Percentiles rank a stretch among this genome's conserved stretches.
Conservation (phyloP, 805 yeast genomes). For the Cephaloascus fragrans region DNA sequence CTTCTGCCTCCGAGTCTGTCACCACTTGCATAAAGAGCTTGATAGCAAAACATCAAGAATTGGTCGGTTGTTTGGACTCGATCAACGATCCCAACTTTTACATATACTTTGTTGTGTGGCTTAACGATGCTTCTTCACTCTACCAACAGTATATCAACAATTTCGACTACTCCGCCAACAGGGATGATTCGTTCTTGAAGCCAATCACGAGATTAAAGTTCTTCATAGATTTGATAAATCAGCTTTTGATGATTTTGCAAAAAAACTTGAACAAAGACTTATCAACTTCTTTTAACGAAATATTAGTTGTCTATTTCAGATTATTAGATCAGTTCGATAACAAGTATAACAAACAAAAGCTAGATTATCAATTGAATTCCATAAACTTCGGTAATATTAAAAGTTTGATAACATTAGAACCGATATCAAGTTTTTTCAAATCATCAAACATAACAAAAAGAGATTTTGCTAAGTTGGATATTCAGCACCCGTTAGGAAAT, state of each 20-base stretch:
- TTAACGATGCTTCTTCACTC: background rate
- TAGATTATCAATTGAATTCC: conserved; percentile 4
- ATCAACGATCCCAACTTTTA: background rate
- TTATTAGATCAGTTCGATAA: conserved; percentile 1
- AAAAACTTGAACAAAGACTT: too few relatives aligned
- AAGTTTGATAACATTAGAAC: conserved; percentile 1
- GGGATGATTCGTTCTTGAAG: background rate
- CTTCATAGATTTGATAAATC: background rate
- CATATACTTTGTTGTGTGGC: background rate
- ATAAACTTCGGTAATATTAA: conserved; percentile 3
- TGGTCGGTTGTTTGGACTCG: background rate
- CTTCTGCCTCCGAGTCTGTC: background rate
- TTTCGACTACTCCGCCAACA: background rate
- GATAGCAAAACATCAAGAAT: background rate
- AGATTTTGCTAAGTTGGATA: conserved; percentile 6
- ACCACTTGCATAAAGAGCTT: background rate
- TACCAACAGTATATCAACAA: background rate
- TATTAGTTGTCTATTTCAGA: background rate
- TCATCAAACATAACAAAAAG: conserved; percentile 4
- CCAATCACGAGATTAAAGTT: background rate
- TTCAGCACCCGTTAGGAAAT: conserved; percentile 4
- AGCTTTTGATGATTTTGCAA: background rate
- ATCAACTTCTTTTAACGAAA: background rate
- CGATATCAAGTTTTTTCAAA: conserved; percentile 1
- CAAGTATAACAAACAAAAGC: conserved; percentile 5